These are phyloP conservation scores for Mortierella sp. DNA, from an alignment of 371 early-diverging fungal species.

Conservation along the genomic window DNA sequence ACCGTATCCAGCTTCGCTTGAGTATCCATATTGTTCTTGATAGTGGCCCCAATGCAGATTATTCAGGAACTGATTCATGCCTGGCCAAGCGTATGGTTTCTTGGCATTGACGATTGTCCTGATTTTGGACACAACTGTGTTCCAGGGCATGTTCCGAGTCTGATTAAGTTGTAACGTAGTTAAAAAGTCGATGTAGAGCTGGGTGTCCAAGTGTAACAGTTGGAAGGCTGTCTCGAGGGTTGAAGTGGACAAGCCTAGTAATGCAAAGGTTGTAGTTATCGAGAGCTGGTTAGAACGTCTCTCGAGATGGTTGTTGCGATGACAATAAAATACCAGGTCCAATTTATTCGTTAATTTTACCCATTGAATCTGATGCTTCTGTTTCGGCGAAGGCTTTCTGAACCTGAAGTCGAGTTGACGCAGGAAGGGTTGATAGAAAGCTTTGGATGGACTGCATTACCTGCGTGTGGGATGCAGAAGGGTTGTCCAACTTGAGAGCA, in stretches of 20 bases:
- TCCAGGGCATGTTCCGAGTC: constrained; percentile 57
- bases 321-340: neutral
- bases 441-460: constrained; percentile 57
- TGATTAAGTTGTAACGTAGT: constrained; percentile 55
- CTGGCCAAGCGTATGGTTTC: constrained; percentile 49
- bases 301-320: neutral
- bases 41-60: constrained; percentile 41
- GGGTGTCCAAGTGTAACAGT: constrained; percentile 44
- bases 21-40: constrained; percentile 19
- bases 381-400: constrained; percentile 57
- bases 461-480: constrained; percentile 56
- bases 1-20: constrained; percentile 9
- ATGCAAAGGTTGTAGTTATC: neutral
- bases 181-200: constrained; percentile 56
- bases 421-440: constrained; percentile 46
- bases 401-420: constrained; percentile 42
- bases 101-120: constrained; percentile 29
- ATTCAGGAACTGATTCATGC: constrained; percentile 46
- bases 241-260: constrained; percentile 33
- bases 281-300: neutral
- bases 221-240: constrained; percentile 43
- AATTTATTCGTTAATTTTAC: constrained; percentile 6
- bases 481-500: constrained; percentile 57
- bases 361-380: constrained; percentile 56
- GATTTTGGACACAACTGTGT: constrained; percentile 47